These are phyloP conservation scores for Apiotrichum mycotoxinovorans DNA, from an alignment of 1,284 basidiomycete species.

Conservation along the genomic window DNA sequence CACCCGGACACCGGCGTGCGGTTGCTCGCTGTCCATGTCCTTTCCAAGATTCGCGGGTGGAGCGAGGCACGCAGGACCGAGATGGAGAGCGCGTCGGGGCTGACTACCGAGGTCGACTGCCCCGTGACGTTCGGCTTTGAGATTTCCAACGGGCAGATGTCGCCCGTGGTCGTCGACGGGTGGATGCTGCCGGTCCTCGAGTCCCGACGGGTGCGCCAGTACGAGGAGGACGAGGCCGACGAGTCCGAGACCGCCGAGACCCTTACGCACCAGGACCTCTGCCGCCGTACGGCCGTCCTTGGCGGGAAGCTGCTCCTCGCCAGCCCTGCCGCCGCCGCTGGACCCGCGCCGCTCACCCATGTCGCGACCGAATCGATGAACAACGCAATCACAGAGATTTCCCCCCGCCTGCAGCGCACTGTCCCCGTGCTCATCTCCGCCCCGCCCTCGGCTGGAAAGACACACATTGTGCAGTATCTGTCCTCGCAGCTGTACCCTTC, in stretches of 20 bases:
- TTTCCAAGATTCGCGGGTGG: conserved; percentile 70
- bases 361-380: conserved; percentile 66
- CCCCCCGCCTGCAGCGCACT: conserved; percentile 63
- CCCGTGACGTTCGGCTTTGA: conserved; percentile 25
- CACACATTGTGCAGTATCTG: conserved; percentile 73
- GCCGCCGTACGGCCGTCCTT: conserved; percentile 30
- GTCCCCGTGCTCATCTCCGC: conserved; percentile 82
- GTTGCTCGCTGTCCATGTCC: conserved; percentile 70
- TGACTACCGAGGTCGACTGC: conserved; percentile 58
- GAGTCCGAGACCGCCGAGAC: conserved; percentile 3
- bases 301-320: conserved; percentile 26
- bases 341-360: conserved; percentile 56
- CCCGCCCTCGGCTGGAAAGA: conserved; percentile 85
- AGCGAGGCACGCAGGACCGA: conserved; percentile 67
- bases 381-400: conserved; percentile 61
- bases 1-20: conserved; percentile 62
- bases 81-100: conserved; percentile 59
- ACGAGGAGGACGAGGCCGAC: background rate
- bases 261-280: conserved; percentile 56
- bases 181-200: conserved; percentile 75
- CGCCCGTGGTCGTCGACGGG: conserved; percentile 58
- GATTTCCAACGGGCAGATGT: conserved; percentile 29
- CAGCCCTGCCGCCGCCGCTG: conserved; percentile 36
- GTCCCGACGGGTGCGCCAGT: conserved; percentile 55
- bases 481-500: conserved; percentile 57